phyloP scores from a whole-genome alignment of 345 rosid species.

The Arabidopsis arenosa region DNA sequence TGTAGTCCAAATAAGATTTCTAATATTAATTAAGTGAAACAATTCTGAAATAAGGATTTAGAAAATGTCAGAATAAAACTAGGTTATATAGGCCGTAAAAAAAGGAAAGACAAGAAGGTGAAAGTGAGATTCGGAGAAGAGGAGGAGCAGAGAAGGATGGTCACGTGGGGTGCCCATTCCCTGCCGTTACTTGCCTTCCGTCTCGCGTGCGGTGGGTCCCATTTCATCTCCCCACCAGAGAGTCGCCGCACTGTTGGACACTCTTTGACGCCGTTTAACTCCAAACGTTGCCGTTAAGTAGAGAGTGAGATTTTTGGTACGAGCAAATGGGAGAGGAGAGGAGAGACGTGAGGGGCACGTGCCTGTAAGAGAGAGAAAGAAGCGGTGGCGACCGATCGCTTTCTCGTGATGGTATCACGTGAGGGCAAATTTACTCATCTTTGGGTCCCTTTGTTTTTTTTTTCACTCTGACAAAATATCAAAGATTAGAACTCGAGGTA shows the following conservation, averaged over 20 bases:
- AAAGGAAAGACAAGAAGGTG: conserved; percentile 12
- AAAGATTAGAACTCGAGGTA: conserved; percentile 33
- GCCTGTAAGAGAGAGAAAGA: conserved; percentile 39
- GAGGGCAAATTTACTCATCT: conserved; percentile 13
- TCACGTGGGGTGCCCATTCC: conserved; percentile 49
- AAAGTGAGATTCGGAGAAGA: conserved; percentile 7
- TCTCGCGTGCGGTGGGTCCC: conserved; percentile 52
- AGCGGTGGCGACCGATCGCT: conserved; percentile 44
- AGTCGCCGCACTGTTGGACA: conserved; percentile 31
- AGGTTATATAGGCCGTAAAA: not conserved
- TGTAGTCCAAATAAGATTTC: not conserved
- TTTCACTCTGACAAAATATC: conserved; percentile 40
- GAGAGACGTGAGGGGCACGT: conserved; percentile 47
- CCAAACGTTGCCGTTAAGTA: conserved; percentile 29
- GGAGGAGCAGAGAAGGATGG: conserved; percentile 8
- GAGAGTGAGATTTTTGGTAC: conserved; percentile 18
- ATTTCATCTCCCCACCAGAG: not conserved
- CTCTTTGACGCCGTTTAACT: conserved; percentile 31
- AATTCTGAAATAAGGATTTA: not conserved
- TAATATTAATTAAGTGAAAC: not conserved
- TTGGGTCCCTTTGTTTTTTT: conserved; percentile 19
- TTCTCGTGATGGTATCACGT: conserved; percentile 50
- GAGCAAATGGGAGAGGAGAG: conserved; percentile 28
- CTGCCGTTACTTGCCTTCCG: conserved; percentile 44
- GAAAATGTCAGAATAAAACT: not conserved